These are phyloP conservation scores for Talaromyces sp. DNA, from an alignment of 2,329 filamentous ascomycete species.

Conservation along the genomic window DNA sequence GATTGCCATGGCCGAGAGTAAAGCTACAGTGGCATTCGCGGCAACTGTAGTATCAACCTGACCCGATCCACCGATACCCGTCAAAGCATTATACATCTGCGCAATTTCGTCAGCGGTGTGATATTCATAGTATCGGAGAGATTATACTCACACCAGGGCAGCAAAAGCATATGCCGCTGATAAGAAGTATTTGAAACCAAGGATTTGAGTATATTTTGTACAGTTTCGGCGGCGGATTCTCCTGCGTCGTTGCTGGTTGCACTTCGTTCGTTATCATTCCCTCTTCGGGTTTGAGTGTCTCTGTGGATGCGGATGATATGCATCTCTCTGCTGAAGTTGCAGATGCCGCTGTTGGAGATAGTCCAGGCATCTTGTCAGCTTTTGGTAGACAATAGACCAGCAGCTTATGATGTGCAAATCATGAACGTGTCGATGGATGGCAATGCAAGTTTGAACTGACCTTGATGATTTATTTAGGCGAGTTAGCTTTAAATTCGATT, in stretches of 20 bases:
- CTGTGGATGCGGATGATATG: constrained; percentile 3
- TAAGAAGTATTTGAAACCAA: constrained; percentile 42
- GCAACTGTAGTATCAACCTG: constrained; percentile 38
- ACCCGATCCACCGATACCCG: constrained; percentile 36
- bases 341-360: constrained; percentile 12
- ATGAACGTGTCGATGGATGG: not conserved
- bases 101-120: not conserved
- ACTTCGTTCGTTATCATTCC: not conserved
- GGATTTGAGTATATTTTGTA: constrained; percentile 18
- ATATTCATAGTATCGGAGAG: not conserved
- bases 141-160: constrained; percentile 35
- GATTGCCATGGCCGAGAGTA: constrained; percentile 34
- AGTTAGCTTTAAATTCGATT: not conserved
- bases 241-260: not conserved
- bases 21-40: constrained; percentile 38
- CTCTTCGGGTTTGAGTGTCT: not conserved
- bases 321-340: constrained; percentile 10
- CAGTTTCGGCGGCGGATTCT: not conserved
- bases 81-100: constrained; percentile 41
- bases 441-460: not conserved
- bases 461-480: not conserved
- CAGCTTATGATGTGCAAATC: not conserved
- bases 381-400: not conserved
- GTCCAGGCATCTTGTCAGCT: not conserved
- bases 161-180: constrained; percentile 43